Evolutionary conservation across 805 yeast species (phyloP).

Genomic region (Kuraishia hungarica): DNA sequence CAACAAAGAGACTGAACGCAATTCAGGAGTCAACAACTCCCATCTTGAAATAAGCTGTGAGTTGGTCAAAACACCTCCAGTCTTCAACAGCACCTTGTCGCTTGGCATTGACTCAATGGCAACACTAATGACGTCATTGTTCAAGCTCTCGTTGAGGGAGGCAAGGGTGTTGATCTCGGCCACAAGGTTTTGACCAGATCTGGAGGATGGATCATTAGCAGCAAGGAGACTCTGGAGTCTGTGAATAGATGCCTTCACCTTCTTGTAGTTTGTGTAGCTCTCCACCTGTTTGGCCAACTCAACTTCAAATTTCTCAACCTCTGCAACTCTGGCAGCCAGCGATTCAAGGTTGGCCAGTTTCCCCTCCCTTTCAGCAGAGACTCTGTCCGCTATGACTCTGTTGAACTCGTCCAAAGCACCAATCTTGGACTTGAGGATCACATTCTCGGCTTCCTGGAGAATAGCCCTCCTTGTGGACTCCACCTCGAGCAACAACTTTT

Average conservation of each 20-base stretch:
- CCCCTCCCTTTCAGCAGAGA: slow-evolving; percentile 72
- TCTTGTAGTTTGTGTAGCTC: slow-evolving; percentile 24
- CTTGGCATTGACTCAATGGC: slow-evolving; percentile 39
- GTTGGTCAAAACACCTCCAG: slow-evolving; percentile 61
- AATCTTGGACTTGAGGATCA: slow-evolving; percentile 55
- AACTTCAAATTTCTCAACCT: slow-evolving; percentile 47
- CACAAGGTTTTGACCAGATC: slow-evolving; percentile 40
- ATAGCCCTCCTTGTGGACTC: slow-evolving; percentile 59
- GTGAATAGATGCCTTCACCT: slow-evolving; percentile 35
- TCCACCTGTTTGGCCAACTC: slow-evolving; percentile 33
- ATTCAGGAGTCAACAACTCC: slow-evolving; percentile 73
- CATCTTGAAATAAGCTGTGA: slow-evolving; percentile 76
- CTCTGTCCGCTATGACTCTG: slow-evolving; percentile 42
- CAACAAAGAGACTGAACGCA: slow-evolving; percentile 78
- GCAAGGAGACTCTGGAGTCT: slow-evolving; percentile 30
- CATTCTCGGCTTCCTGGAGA: slow-evolving; percentile 65
- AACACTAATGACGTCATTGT: slow-evolving; percentile 22
- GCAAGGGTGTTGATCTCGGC: slow-evolving; percentile 26
- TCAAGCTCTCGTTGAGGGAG: slow-evolving; percentile 28
- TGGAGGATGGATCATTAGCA: slow-evolving; percentile 25
- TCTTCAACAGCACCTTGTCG: slow-evolving; percentile 25
- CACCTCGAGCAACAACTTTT: slow-evolving; percentile 54
- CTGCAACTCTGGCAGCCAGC: slow-evolving; percentile 43
- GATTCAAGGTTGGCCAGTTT: slow-evolving; percentile 63
- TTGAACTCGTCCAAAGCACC: slow-evolving; percentile 64